Conservation (phyloP, 495 filamentous ascomycete genomes). For the Astrothelium subdiscretum region DNA sequence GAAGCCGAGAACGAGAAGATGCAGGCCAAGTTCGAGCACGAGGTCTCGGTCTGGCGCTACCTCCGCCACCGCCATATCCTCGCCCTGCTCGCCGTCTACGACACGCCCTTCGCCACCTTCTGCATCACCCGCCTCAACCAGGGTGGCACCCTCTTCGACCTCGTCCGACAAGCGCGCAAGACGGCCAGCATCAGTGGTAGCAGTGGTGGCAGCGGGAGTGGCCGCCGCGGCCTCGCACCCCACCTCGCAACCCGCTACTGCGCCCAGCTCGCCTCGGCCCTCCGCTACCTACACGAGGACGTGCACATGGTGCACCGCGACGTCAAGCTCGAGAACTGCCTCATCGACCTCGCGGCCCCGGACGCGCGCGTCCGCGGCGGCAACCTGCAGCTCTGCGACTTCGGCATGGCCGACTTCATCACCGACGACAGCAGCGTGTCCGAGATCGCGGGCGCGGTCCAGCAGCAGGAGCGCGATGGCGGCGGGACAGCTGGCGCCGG, state of each 20-base stretch:
- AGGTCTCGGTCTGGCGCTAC: constrained; percentile 59
- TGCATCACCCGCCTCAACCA: constrained; percentile 60
- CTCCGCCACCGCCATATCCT: constrained; percentile 57
- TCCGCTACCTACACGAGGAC: constrained; percentile 66
- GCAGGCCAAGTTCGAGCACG: constrained; percentile 64
- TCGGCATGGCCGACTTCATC: constrained; percentile 66
- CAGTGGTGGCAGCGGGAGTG: constrained; percentile 1
- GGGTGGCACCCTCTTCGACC: constrained; percentile 60
- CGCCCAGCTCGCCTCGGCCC: constrained; percentile 56
- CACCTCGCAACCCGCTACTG: constrained; percentile 49
- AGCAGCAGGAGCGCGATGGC: constrained; percentile 5
- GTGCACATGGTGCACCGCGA: constrained; percentile 60
- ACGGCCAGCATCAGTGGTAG: too few species aligned
- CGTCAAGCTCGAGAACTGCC: constrained; percentile 69
- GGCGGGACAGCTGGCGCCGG: constrained; percentile 20
- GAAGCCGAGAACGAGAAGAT: constrained; percentile 56
- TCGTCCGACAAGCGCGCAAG: constrained; percentile 47
- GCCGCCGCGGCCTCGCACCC: constrained; percentile 35
- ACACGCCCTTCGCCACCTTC: constrained; percentile 60
- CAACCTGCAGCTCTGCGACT: constrained; percentile 58
- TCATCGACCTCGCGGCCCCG: constrained; percentile 47
- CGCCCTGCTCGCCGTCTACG: constrained; percentile 54
- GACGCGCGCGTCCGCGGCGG: constrained; percentile 39
- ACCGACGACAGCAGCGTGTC: constrained; percentile 38
- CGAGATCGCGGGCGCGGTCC: not conserved